Base-by-base conservation (phyloP, 768 basidiomycete species). In the Rhodotorula diobovata region DNA sequence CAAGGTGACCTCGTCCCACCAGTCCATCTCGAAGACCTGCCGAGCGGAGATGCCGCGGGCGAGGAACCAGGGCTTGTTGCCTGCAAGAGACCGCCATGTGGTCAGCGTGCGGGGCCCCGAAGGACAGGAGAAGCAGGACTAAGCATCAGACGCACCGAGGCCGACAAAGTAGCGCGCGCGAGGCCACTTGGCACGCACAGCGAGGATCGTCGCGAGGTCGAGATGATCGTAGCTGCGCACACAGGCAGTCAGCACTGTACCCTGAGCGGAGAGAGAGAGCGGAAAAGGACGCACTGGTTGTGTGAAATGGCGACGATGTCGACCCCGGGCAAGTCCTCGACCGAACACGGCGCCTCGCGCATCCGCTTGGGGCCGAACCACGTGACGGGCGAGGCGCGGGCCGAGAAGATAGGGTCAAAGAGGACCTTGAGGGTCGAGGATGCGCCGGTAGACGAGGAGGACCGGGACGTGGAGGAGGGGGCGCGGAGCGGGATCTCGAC, bases 171-270 rank as follows among this genome's bases (percentile, higher is more conserved):
- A 83, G 10, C 67, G 73, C 0, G 81, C 76, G 1, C 56, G 48
- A 11, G 73, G 75, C 16, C 71, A 76, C 14, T 58, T 53, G 57
- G 69, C 56, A 58, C 64, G 54, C 58, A 81, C 76, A n/a, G 50
- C 50, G 23, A 71, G 66, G 23, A 83, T 77, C 1, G 81, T 81
- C 4, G 78, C 74, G 57, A 79, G 77, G 65, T 83, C 82, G 32
- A 82, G 79, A 65, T 83, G 83, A 71, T 83, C 82, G 70, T 82
- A 83, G 68, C 83, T 83, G 51, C 18, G 11, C 12, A 15, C 14
- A 18, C 41, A 18, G 18, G 41, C 6, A 18, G 12, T 43, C 11
- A 43, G 41, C 41, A 18, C 41, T 43, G 3, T 2, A 14, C 6
- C 5, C 14, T 14, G 41, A 18, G 41, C 41, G 41, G 14, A 43